phyloP scores from a whole-genome alignment of 768 basidiomycete genomes.

The Holtermannia corniformis region DNA sequence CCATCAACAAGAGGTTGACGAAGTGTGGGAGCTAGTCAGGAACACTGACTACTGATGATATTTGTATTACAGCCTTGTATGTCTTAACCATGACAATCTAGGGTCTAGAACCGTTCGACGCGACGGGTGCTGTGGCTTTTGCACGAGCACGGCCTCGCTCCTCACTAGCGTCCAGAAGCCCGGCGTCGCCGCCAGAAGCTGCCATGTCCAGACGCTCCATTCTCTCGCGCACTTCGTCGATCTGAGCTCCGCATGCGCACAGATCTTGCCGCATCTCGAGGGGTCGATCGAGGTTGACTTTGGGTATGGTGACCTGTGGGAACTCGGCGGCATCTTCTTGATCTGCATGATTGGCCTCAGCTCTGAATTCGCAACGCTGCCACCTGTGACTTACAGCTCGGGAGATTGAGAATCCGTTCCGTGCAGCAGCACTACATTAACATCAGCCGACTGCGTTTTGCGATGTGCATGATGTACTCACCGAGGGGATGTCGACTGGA shows the following conservation, averaged over 20 bases:
- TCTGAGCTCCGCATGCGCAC: neutral
- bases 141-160: neutral
- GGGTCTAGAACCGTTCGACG: neutral
- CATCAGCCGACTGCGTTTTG: neutral
- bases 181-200: neutral
- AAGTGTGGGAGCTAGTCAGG: slow-evolving; percentile 15
- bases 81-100: no score
- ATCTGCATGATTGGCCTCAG: neutral
- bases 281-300: neutral
- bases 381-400: neutral
- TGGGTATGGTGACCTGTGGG: neutral
- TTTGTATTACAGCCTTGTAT: neutral
- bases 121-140: neutral
- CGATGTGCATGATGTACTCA: slow-evolving; percentile 8
- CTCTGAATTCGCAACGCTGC: neutral
- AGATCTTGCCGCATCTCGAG: neutral
- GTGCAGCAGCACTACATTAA: neutral
- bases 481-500: slow-evolving; percentile 29
- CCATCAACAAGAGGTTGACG: neutral
- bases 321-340: neutral
- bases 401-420: neutral
- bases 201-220: neutral
- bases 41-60: slow-evolving; percentile 13
- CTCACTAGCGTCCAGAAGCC: neutral
- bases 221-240: neutral